Evolutionary conservation across 345 rosid genomes (phyloP).

Genomic region (Eucalyptus polybractea): DNA sequence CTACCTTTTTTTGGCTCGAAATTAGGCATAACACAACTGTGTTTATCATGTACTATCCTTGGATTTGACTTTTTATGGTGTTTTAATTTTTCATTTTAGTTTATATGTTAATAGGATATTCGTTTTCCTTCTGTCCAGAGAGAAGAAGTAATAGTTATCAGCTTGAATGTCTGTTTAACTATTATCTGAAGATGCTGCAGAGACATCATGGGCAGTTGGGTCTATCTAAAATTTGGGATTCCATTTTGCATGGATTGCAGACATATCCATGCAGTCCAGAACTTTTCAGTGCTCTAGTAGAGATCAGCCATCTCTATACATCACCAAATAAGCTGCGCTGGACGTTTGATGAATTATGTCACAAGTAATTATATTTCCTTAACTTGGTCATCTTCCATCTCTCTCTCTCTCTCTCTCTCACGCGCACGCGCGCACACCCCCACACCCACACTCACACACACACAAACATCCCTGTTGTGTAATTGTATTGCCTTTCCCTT

Average conservation of each 20-base stretch:
- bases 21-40: background rate
- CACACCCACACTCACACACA: background rate
- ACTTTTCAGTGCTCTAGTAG: constrained; percentile 48
- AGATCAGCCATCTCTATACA: constrained; percentile 56
- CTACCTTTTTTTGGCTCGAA: background rate
- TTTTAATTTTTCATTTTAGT: background rate
- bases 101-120: background rate
- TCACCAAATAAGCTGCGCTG: constrained; percentile 70
- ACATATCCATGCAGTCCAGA: constrained; percentile 67
- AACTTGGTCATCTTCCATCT: background rate
- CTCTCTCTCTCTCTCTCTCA: background rate
- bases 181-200: constrained; percentile 53
- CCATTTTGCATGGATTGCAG: constrained; percentile 58
- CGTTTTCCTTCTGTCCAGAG: constrained; percentile 28
- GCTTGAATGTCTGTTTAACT: constrained; percentile 49
- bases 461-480: background rate
- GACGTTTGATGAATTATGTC: constrained; percentile 56
- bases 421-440: rapidly evolving
- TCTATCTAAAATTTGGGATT: constrained; percentile 60
- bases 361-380: constrained; percentile 29
- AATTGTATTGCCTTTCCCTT: background rate
- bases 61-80: background rate
- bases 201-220: constrained; percentile 50
- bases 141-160: constrained; percentile 63
- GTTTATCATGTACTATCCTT: background rate